Percentiles rank a stretch among this genome's conserved stretches.
Evolutionary conservation across 2,329 filamentous ascomycete species (phyloP).

Genomic region (Mycosphaerella sp.): DNA sequence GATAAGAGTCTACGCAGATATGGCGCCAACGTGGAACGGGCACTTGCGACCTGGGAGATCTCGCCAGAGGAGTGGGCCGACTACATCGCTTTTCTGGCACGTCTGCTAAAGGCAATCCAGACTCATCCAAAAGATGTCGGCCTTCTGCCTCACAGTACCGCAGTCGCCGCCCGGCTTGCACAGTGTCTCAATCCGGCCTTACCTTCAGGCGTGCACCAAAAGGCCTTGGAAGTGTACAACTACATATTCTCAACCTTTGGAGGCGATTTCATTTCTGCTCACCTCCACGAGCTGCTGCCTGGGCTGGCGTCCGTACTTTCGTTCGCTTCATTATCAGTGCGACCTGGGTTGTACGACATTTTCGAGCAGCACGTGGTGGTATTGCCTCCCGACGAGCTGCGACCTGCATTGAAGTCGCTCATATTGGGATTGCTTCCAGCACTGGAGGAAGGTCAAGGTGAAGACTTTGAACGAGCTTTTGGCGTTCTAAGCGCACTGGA

Average conservation of each 20-base stretch:
- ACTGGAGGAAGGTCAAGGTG: conserved; percentile 90
- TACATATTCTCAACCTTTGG: conserved; percentile 85
- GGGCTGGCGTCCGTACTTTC: conserved; percentile 83
- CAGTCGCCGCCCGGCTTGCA: conserved; percentile 82
- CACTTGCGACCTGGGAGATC: conserved; percentile 83
- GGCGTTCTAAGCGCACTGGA: conserved; percentile 73
- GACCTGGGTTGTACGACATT: conserved; percentile 75
- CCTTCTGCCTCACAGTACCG: conserved; percentile 71
- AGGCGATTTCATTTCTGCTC: conserved; percentile 55
- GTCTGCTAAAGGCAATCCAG: conserved; percentile 88
- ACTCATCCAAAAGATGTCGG: conserved; percentile 66
- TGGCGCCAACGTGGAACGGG: conserved; percentile 78
- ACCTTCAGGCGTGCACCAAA: conserved; percentile 95
- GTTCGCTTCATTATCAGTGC: conserved; percentile 88
- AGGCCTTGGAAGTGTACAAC: conserved; percentile 86
- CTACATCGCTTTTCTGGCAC: conserved; percentile 94
- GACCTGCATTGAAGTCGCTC: conserved; percentile 84
- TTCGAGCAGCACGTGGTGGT: conserved; percentile 73
- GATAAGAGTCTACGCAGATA: conserved; percentile 77
- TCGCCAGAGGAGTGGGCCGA: conserved; percentile 98
- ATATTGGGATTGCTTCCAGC: conserved; percentile 85
- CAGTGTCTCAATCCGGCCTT: conserved; percentile 92
- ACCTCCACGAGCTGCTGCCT: conserved; percentile 82
- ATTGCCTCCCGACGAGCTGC: conserved; percentile 62
- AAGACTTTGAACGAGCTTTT: conserved; percentile 88